Percentiles rank a stretch among this genome's conserved stretches.
These are phyloP conservation scores for Creolimax fragrantissima DNA, from an alignment of 78 protist genomes.

Conservation along the genomic window DNA sequence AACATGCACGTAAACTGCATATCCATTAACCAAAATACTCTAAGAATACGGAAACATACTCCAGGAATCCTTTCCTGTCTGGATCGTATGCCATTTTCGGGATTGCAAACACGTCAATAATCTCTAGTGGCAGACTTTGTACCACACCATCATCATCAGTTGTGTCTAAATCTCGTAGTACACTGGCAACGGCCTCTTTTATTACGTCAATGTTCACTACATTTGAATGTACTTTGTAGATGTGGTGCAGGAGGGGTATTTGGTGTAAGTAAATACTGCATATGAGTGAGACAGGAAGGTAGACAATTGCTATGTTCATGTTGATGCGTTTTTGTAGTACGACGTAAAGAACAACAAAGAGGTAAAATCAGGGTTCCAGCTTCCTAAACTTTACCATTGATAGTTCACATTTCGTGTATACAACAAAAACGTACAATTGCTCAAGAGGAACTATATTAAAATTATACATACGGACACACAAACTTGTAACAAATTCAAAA, in stretches of 20 bases:
- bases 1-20: no score
- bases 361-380: no score
- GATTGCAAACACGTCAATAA: background rate
- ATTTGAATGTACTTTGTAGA: background rate
- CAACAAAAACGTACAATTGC: no score
- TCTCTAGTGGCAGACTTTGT: background rate
- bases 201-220: background rate
- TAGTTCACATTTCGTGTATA: no score
- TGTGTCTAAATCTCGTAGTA: background rate
- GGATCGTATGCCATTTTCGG: background rate
- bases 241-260: background rate
- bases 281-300: background rate
- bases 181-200: background rate
- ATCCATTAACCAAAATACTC: no score
- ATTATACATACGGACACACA: no score
- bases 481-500: no score
- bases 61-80: background rate
- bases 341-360: no score
- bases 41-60: background rate
- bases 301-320: no score
- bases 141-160: background rate
- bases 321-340: no score
- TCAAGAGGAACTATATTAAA: no score
- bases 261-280: background rate
- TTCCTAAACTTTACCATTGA: no score